Percentiles rank a stretch among this genome's conserved stretches.
Evolutionary conservation across 192 early-diverging fungal species (phyloP).

Genomic region (Oehlia diaphana): DNA sequence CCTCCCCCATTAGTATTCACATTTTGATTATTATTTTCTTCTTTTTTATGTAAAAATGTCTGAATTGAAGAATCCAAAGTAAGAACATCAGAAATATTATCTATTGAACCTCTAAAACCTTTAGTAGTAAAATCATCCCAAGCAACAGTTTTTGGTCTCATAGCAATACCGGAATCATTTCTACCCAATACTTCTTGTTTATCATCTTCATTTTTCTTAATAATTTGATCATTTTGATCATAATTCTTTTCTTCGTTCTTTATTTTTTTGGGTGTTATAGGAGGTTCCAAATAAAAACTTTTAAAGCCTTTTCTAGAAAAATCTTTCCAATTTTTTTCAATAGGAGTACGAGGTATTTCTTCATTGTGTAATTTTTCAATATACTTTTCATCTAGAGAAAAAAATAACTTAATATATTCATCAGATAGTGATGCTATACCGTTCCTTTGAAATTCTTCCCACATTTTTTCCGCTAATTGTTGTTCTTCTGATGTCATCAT

Average conservation of each 20-base stretch:
- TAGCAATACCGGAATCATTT: background rate
- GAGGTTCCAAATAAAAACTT: conserved; percentile 15
- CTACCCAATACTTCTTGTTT: background rate
- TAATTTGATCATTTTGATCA: background rate
- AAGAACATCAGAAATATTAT: conserved; percentile 6
- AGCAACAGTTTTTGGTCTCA: conserved; percentile 6
- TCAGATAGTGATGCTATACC: conserved; percentile 26
- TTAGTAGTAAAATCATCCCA: conserved; percentile 22
- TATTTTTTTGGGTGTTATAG: background rate
- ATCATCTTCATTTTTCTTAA: background rate
- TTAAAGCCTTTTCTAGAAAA: conserved; percentile 22
- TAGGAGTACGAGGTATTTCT: background rate
- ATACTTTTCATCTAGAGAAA: conserved; percentile 8
- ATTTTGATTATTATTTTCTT: background rate
- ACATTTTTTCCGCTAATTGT: conserved; percentile 12
- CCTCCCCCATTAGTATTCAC: background rate
- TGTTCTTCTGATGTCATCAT: conserved; percentile 26
- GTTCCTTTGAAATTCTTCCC: conserved; percentile 28
- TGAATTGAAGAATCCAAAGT: background rate
- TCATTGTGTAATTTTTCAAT: background rate
- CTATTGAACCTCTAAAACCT: conserved; percentile 16
- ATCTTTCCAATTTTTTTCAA: background rate
- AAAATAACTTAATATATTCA: conserved; percentile 22
- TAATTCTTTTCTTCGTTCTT: background rate
- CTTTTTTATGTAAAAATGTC: background rate